These are phyloP conservation scores for Dalbergia cochinchinensis DNA, from an alignment of 306 rosid genomes.

Conservation along the genomic window DNA sequence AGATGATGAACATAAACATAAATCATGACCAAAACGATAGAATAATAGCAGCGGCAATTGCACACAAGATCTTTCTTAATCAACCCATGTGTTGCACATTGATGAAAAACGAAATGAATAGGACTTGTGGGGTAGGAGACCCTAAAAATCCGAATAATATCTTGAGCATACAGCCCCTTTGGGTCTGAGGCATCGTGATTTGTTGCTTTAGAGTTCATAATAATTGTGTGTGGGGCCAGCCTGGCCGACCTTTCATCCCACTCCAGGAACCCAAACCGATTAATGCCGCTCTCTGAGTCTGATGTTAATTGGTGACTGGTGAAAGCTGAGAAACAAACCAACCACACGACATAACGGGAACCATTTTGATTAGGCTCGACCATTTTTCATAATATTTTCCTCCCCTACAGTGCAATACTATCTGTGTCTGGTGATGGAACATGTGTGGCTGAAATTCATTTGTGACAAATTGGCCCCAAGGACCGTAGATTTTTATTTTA, in stretches of 20 bases:
- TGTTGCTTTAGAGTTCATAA: constrained; percentile 22
- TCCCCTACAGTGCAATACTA: not conserved
- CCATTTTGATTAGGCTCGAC: not conserved
- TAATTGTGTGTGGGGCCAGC: constrained; percentile 23
- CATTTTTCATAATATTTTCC: not conserved
- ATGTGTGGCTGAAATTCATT: constrained; percentile 39
- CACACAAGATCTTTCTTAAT: not conserved
- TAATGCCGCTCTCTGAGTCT: not conserved
- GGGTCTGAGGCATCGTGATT: not conserved
- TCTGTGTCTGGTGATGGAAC: constrained; percentile 42
- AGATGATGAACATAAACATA: not conserved
- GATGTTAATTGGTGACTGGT: not conserved
- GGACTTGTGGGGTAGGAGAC: not conserved
- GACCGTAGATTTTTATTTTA: constrained; percentile 1
- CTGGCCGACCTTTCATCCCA: constrained; percentile 39
- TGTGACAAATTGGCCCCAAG: constrained; percentile 6
- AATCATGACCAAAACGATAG: not conserved
- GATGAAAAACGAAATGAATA: not conserved
- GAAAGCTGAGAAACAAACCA: not conserved
- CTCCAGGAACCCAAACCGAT: constrained; percentile 7
- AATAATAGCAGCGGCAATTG: not conserved
- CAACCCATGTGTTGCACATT: not conserved
- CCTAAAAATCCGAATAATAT: constrained; percentile 52
- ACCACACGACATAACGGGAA: constrained; percentile 18
- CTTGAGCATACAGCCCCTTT: not conserved